phyloP scores from a whole-genome alignment of 148 eudicot species.

The Vaccinium macrocarpon region DNA sequence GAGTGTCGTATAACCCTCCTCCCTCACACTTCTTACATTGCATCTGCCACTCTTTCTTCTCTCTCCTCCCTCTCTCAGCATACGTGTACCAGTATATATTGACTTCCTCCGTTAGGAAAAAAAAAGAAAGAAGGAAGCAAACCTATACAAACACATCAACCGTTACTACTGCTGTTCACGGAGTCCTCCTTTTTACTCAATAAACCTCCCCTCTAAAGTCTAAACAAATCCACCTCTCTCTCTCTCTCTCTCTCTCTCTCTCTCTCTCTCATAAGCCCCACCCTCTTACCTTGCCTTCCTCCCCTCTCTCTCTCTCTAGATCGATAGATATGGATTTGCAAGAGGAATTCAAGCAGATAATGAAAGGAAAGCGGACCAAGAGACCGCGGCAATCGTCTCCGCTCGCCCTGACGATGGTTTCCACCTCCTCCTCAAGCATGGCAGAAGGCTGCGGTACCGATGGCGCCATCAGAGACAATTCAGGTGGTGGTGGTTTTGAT shows the following conservation, averaged over 20 bases:
- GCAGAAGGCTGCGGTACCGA: constrained; percentile 13
- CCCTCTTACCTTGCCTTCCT: not conserved
- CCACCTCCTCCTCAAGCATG: constrained; percentile 35
- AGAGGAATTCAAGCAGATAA: constrained; percentile 26
- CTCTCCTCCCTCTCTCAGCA: constrained; percentile 11
- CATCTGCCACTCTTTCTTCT: constrained; percentile 9
- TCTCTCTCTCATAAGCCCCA: not conserved
- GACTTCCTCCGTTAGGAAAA: constrained; percentile 15
- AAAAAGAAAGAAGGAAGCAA: constrained; percentile 2
- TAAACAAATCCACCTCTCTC: not conserved
- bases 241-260: constrained; percentile 8
- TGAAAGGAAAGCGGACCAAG: constrained; percentile 65
- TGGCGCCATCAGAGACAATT: constrained; percentile 3
- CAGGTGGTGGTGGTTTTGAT: constrained; percentile 8
- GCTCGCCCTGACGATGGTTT: constrained; percentile 40
- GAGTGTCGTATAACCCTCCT: not conserved
- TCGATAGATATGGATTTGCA: constrained; percentile 20
- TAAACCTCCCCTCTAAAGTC: not conserved
- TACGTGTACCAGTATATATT: not conserved
- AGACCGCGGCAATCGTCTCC: constrained; percentile 48
- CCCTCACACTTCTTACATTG: constrained; percentile 5
- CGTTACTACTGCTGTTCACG: constrained; percentile 21
- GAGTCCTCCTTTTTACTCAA: constrained; percentile 8
- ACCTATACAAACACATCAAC: constrained; percentile 19
- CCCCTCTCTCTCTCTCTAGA: constrained; percentile 12